Evolutionary conservation across 2,329 filamentous ascomycete species (phyloP), one percentile per base, ranked within the genome.

Genomic region (Epichloe baconii): DNA sequence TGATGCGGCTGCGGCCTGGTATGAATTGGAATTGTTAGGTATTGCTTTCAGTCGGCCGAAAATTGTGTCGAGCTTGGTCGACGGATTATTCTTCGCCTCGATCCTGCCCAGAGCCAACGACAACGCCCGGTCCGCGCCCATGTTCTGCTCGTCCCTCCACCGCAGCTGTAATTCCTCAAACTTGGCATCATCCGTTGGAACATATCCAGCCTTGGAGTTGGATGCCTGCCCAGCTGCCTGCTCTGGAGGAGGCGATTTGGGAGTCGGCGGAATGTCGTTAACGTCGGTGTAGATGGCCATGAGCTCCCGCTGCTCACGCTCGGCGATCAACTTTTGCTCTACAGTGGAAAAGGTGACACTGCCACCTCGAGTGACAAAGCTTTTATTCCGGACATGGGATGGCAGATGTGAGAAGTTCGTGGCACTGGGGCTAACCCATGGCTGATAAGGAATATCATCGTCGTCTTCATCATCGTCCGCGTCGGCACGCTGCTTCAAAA

Each of bases 251-350:
- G 78, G 78, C 12, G 77, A 80, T 58, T 76, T 76, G 12, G 78
- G 77, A 3, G 76, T 75, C 2, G 72, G 66, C 2, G 78, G 78
- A 46, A 81, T 79, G 54, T 81, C 77, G 3, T 71, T 67, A 1
- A 66, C 59, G 46, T 74, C 72, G 2, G 73, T 72, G 58, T 82
- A 82, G 44, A 80, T 68, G n/a, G 70, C 76, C 75, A 84, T 80
- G 36, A 84, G 69, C 58, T 81, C 79, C 11, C 70, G 71, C 45
- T 73, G 74, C 59, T 83, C 80, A 26, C 79, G 75, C 45, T 77
- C 72, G 6, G 71, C 69, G 61, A 82, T 81, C 23, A 67, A 62
- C 53, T 73, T 71, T 56, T 80, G 76, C 61, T 83, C 76, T 0
- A 74, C 68, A 0, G 79, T 82, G 17, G 69, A 65, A 36, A 83